Evolutionary conservation across 352 stramenopile genomes (phyloP), one percentile per base, ranked within the genome.

Genomic region (Phytophthora vignae): DNA sequence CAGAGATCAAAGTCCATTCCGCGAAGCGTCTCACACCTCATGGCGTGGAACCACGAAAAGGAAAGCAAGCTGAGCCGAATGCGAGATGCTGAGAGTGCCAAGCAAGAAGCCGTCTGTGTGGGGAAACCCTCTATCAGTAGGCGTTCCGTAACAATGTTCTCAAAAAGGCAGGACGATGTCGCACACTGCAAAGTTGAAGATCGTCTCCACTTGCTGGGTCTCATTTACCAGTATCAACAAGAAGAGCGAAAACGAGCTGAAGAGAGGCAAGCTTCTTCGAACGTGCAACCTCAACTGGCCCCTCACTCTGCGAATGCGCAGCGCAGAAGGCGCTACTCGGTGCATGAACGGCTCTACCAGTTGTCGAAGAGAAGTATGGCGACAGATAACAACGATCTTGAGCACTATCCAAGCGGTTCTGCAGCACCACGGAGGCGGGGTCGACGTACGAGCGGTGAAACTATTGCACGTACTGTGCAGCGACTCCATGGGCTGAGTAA

Each of bases 201-300:
- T 64, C 79, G 87, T 38, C 63, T 94, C 12, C 84, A 92, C 48
- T 63, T 91, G 33, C 78, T 93, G 25, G 87, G 85, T 1, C 58
- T 90, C 27, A 92, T 91, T 49, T 93, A 93, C 38, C 73, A 90
- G 40, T 86, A 90, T 55, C 83, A 94, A 33, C 83, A 85, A 55
- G 79, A 91, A 53, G 84, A 90, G 46, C 77, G 83, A 4, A 53
- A 73, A 12, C 58, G 78, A 1, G 64, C 72, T 4, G 56, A 81
- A 15, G 49, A 66, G 19, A 58, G 65, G 27, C 46, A 57, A 50
- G 40, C 46, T 4, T 63, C 52, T 12, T 66, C 42, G 6, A 58
- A 10, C 25, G 69, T 72, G 3, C 77, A 79, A 17, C 82, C 79
- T 22, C 49, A 42, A 7, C 72, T 94, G 2, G 83, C 83, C 10